Evolutionary conservation across 441 rosid species (phyloP), one percentile per base, ranked within the genome.

Genomic region (Croton laevigatus): DNA sequence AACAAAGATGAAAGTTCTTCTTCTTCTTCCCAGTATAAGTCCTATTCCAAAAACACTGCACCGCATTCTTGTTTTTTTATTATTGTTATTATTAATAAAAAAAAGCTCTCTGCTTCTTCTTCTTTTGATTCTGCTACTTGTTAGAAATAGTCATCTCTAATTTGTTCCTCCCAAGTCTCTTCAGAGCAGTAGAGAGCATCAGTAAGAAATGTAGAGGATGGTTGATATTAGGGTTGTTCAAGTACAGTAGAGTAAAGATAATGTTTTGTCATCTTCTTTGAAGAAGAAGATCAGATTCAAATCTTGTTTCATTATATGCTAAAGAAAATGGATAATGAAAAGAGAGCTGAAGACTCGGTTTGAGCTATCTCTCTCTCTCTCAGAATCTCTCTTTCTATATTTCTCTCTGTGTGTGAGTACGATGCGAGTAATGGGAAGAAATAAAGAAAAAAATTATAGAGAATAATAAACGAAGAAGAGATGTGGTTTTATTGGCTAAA

Each of bases 161-260:
- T 67, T 66, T 73, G 23, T 52, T 53, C 57, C 19, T 53, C 52
- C 83, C 83, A 88, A 60, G 77, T 80, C 61, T 85, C 85, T 69
- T 88, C 91, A 1, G 80, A 78, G 69, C 89, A 88, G 76, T 82
- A 85, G 63, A 87, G 89, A 64, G 79, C 65, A 63, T 86, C 89
- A 27, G 54, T 38, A 59, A 75, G 71, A 32, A 79, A 73, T 14
- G 78, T 17, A 51, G 85, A 66, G 73, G 71, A 76, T 45, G 40
- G 63, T 17, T 71, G 71, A 11, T 66, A 65, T 48, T 57, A 54
- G 2, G 34, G 64, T 23, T 71, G 68, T 20, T 19, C 65, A 8
- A 22, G 69, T 23, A 71, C 70, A 19, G 42, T 45, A 40, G 76
- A 55, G 48, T 69, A 52, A 14, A 5, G 55, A 20, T 23, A 46